phyloP scores from a whole-genome alignment of 148 eudicot species.

The Rhododendron ferrugineum region DNA sequence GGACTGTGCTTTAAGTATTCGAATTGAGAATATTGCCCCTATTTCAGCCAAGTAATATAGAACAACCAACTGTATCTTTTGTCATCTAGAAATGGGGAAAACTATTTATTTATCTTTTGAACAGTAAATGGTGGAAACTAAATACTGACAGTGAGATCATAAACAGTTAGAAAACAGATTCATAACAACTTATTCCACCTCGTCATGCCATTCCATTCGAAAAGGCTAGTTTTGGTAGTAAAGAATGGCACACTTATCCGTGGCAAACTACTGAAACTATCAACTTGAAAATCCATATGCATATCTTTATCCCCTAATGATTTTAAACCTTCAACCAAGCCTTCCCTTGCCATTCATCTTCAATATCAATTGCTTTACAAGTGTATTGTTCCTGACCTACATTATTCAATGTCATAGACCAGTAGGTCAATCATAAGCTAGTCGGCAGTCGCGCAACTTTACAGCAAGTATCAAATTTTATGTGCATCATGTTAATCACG shows the following conservation, averaged over 20 bases:
- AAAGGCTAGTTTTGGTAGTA: neutral
- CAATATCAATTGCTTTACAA: neutral
- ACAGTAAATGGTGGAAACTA: no score
- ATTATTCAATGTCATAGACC: neutral
- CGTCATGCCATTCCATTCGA: neutral
- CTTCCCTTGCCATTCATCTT: neutral
- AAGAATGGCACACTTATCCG: neutral
- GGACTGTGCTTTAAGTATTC: neutral
- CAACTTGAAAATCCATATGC: neutral
- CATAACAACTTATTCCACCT: neutral
- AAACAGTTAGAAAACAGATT: neutral
- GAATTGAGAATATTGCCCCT: neutral
- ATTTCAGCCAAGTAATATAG: neutral
- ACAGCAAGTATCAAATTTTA: neutral
- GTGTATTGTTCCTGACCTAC: no score
- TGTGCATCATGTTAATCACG: neutral
- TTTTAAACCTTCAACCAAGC: neutral
- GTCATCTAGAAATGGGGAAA: neutral
- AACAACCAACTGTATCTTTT: neutral
- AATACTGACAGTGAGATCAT: neutral
- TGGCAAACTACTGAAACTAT: neutral
- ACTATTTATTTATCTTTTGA: neutral
- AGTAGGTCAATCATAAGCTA: neutral
- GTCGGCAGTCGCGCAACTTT: neutral
- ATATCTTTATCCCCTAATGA: neutral